Evolutionary conservation across 345 rosid species (phyloP).

Genomic region (Aethionema arabicum): DNA sequence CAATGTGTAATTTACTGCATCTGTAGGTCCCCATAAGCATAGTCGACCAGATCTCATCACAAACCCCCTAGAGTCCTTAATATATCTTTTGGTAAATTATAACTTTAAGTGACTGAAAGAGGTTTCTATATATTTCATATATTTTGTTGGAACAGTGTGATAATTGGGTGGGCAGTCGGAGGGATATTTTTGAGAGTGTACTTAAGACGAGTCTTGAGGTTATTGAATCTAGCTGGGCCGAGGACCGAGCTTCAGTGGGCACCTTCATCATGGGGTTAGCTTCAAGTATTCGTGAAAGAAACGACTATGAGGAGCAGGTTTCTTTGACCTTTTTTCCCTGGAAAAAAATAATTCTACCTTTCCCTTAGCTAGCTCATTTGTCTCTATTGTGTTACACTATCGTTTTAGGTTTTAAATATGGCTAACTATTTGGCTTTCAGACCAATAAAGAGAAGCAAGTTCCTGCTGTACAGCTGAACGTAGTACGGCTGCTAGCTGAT

Average conservation of each 20-base stretch:
- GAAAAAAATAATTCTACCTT: neutral
- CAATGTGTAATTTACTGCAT: neutral
- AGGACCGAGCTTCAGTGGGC: constrained; percentile 75
- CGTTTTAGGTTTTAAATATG: constrained; percentile 6
- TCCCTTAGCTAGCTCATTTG: neutral
- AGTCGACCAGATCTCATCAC: neutral
- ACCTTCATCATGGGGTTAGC: constrained; percentile 80
- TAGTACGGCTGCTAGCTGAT: constrained; percentile 77
- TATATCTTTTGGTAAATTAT: neutral
- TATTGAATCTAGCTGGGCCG: constrained; percentile 74
- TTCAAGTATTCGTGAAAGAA: constrained; percentile 61
- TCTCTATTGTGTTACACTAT: neutral
- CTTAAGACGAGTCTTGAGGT: constrained; percentile 61
- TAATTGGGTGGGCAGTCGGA: constrained; percentile 58
- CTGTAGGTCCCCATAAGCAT: neutral
- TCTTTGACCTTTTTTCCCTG: neutral
- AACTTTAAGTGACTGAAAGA: constrained; percentile 11
- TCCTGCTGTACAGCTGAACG: constrained; percentile 65
- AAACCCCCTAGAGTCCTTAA: neutral
- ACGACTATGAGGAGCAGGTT: constrained; percentile 77
- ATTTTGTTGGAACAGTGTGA: constrained; percentile 54
- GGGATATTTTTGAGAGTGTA: constrained; percentile 66
- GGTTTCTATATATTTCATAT: neutral
- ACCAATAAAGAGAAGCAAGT: constrained; percentile 70
- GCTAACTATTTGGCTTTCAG: constrained; percentile 40